Evolutionary conservation across 179 eudicot genomes (phyloP).

Genomic region (Gypsophila paniculata): DNA sequence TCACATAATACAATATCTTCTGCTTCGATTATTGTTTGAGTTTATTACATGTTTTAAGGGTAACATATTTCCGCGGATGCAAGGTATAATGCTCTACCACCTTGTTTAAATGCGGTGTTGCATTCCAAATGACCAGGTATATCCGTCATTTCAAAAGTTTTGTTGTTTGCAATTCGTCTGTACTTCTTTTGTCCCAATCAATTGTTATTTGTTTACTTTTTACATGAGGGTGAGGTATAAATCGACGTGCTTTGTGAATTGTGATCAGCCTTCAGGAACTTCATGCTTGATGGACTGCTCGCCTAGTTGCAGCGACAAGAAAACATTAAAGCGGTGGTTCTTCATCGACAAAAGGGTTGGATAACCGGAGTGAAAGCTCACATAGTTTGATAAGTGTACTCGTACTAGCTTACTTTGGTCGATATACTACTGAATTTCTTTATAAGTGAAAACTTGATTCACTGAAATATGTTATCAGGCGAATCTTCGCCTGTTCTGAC

Average conservation of each 20-base stretch:
- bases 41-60: conserved; percentile 11
- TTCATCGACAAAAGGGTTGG: conserved; percentile 23
- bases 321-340: conserved; percentile 16
- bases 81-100: no score
- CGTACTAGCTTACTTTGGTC: background rate
- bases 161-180: no score
- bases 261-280: conserved; percentile 32
- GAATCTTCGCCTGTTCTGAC: conserved; percentile 29
- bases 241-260: background rate
- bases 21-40: conserved; percentile 4
- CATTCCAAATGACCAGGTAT: no score
- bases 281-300: conserved; percentile 38
- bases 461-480: conserved; percentile 10
- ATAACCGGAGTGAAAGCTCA: conserved; percentile 2
- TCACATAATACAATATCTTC: background rate
- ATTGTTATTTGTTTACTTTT: no score
- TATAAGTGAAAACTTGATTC: background rate
- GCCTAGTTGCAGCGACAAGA: conserved; percentile 17
- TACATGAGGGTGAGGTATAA: background rate
- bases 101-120: no score
- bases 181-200: no score
- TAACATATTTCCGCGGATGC: background rate
- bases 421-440: background rate
- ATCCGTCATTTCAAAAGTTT: no score
- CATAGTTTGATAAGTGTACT: background rate